These are phyloP conservation scores for Torulaspora gathmanii DNA, from an alignment of 805 yeast genomes.

Conservation along the genomic window DNA sequence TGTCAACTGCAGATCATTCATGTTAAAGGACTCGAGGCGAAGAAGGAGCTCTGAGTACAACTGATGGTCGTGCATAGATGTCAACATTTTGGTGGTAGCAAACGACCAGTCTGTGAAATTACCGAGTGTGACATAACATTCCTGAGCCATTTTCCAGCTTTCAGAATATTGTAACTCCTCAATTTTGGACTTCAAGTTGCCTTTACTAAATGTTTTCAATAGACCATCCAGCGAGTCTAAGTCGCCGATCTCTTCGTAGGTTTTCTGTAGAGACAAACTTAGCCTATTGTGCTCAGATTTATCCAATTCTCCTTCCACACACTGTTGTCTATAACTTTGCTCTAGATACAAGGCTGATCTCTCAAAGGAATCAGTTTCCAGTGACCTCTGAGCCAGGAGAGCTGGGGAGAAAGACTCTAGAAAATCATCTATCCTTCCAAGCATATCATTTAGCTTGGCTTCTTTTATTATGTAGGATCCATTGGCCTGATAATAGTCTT, in stretches of 20 bases:
- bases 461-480: slow-evolving; percentile 31
- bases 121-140: slow-evolving; percentile 69
- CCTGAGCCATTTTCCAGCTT: slow-evolving; percentile 82
- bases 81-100: slow-evolving; percentile 52
- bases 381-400: slow-evolving; percentile 68
- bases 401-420: slow-evolving; percentile 58
- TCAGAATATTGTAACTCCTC: slow-evolving; percentile 78
- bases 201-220: slow-evolving; percentile 63
- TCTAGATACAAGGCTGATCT: slow-evolving; percentile 84
- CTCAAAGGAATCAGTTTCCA: slow-evolving; percentile 81
- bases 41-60: slow-evolving; percentile 61
- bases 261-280: slow-evolving; percentile 53
- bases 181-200: slow-evolving; percentile 68
- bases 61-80: slow-evolving; percentile 72
- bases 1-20: slow-evolving; percentile 34
- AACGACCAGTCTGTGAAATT: slow-evolving; percentile 36
- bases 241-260: slow-evolving; percentile 85
- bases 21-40: slow-evolving; percentile 43
- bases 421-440: slow-evolving; percentile 43
- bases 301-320: slow-evolving; percentile 13
- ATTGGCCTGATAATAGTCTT: slow-evolving; percentile 28
- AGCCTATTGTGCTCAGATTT: not conserved
- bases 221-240: slow-evolving; percentile 87
- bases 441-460: slow-evolving; percentile 20
- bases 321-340: slow-evolving; percentile 52